A percentile compares a stretch with the other conserved stretches of the same genome.
These are phyloP conservation scores for Diaporthe sp. DNA, from an alignment of 2,329 filamentous ascomycete genomes.

Conservation along the genomic window DNA sequence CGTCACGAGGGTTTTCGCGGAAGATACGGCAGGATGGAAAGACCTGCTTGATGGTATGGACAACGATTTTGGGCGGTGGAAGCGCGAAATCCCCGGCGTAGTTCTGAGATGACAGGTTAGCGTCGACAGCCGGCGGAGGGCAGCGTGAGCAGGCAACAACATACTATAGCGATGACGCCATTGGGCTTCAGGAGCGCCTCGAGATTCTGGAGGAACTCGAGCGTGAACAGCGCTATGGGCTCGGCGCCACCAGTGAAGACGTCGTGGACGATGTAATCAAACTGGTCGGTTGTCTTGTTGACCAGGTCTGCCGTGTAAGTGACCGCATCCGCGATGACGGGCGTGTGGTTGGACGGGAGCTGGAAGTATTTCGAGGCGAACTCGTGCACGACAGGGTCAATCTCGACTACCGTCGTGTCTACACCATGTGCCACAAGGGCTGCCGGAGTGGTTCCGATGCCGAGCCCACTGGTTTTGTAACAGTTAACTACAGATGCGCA, in stretches of 20 bases:
- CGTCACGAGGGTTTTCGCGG: slow-evolving; percentile 77
- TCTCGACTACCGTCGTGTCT: slow-evolving; percentile 93
- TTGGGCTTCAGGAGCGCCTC: slow-evolving; percentile 79
- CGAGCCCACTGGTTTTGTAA: slow-evolving; percentile 76
- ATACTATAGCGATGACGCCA: slow-evolving; percentile 89
- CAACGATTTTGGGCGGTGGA: slow-evolving; percentile 81
- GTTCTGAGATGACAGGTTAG: slow-evolving; percentile 70
- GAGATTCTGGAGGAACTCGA: slow-evolving; percentile 83
- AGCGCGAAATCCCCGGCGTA: slow-evolving; percentile 91
- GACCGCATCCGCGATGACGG: slow-evolving; percentile 87
- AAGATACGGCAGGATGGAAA: slow-evolving; percentile 95
- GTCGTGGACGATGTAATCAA: slow-evolving; percentile 96
- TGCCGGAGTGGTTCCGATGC: slow-evolving; percentile 91
- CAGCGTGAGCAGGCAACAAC: slow-evolving; percentile 51
- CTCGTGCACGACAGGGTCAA: slow-evolving; percentile 89
- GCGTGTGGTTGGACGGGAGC: slow-evolving; percentile 81
- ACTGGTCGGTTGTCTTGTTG: slow-evolving; percentile 63
- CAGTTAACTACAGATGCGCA: slow-evolving; percentile 11
- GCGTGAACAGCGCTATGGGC: slow-evolving; percentile 88
- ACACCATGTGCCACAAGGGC: slow-evolving; percentile 90
- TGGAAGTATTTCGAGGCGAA: slow-evolving; percentile 88
- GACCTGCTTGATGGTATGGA: slow-evolving; percentile 84
- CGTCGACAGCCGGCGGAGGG: slow-evolving; percentile 5
- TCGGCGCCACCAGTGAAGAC: slow-evolving; percentile 98
- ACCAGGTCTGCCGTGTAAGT: slow-evolving; percentile 70